Evolutionary conservation across 139 green algal genomes (phyloP).

Genomic region (Tetradesmus obliquus): DNA sequence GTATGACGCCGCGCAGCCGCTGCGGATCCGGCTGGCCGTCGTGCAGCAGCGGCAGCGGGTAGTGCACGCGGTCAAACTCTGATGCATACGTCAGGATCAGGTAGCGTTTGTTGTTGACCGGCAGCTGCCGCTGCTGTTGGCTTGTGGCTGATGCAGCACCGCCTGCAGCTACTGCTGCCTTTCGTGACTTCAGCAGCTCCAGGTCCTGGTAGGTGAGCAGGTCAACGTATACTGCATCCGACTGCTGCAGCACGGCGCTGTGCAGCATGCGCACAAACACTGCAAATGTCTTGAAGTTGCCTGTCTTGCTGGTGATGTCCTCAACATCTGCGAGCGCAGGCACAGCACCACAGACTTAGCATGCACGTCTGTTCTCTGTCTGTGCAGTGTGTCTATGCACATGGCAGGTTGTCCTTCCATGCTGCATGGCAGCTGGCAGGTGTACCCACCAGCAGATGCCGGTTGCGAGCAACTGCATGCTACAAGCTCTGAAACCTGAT

Average conservation of each 20-base stretch:
- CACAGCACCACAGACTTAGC: neutral
- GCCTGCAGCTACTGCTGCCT: slow-evolving; percentile 29
- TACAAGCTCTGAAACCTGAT: neutral
- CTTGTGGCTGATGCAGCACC: neutral
- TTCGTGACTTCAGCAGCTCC: slow-evolving; percentile 82
- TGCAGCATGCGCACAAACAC: slow-evolving; percentile 92
- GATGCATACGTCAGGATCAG: slow-evolving; percentile 93
- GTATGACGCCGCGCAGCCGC: slow-evolving; percentile 69
- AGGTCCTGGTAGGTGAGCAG: slow-evolving; percentile 90
- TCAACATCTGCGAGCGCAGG: slow-evolving; percentile 81
- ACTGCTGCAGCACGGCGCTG: slow-evolving; percentile 76
- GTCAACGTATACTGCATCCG: slow-evolving; percentile 88
- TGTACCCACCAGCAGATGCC: neutral
- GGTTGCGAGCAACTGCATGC: neutral
- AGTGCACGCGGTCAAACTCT: slow-evolving; percentile 95
- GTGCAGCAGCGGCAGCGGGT: slow-evolving; percentile 86
- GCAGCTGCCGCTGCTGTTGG: slow-evolving; percentile 27
- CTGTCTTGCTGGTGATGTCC: slow-evolving; percentile 90
- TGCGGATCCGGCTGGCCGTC: slow-evolving; percentile 79
- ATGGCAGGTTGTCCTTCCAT: neutral
- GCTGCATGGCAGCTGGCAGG: neutral
- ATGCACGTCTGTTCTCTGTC: neutral
- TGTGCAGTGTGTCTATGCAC: neutral
- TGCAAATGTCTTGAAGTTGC: slow-evolving; percentile 89
- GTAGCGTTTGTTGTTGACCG: slow-evolving; percentile 87